These are phyloP conservation scores for Laetiporus sulphureus DNA, from an alignment of 1,284 basidiomycete genomes.

Conservation along the genomic window DNA sequence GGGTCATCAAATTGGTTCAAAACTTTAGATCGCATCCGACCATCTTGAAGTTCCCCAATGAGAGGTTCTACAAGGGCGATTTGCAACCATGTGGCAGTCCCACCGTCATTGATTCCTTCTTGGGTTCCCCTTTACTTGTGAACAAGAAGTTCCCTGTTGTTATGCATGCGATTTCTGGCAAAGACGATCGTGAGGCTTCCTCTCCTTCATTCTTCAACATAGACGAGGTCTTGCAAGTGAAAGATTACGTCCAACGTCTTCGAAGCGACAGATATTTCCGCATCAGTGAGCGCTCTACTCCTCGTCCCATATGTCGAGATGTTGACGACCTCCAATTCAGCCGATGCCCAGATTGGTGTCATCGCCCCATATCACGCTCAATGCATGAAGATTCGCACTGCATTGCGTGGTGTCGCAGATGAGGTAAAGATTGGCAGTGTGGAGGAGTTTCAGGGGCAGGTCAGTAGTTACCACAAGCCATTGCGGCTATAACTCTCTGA, in stretches of 20 bases:
- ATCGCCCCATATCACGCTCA: conserved; percentile 62
- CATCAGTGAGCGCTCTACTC: conserved; percentile 31
- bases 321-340: conserved; percentile 19
- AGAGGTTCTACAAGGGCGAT: conserved; percentile 49
- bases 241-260: conserved; percentile 36
- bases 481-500: not conserved
- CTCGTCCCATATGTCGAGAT: conserved; percentile 1
- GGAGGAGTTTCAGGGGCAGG: conserved; percentile 64
- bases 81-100: conserved; percentile 39
- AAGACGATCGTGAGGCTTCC: conserved; percentile 51
- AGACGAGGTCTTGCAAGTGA: conserved; percentile 47
- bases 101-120: conserved; percentile 16
- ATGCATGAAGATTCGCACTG: conserved; percentile 38
- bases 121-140: conserved; percentile 26
- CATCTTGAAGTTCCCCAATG: conserved; percentile 51
- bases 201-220: conserved; percentile 67
- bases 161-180: conserved; percentile 53
- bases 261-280: conserved; percentile 26
- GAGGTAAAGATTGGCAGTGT: conserved; percentile 56
- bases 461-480: conserved; percentile 17
- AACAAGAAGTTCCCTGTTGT: conserved; percentile 47
- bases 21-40: conserved; percentile 54
- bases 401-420: conserved; percentile 21
- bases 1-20: conserved; percentile 52
- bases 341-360: conserved; percentile 47